Base-by-base conservation (phyloP, 2,329 filamentous ascomycete genomes). In the Ceratocystis colombiana region DNA sequence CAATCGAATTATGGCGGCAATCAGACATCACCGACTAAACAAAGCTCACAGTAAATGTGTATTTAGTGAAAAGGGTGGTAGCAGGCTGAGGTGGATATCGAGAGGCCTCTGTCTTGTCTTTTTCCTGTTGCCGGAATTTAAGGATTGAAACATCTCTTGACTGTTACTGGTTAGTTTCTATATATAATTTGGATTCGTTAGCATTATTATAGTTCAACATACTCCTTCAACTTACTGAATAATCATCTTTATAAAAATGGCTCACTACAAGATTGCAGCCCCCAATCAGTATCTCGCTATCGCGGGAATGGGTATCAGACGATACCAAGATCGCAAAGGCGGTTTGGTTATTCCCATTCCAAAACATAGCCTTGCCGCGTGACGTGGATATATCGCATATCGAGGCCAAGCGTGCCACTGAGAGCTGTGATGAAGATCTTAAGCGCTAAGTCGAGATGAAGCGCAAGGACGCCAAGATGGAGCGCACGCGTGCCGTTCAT, bases 271-370 rank as follows among this genome's bases (percentile, higher is more conserved):
- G 74, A 82, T 90, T 70, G 87, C 88, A 22, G 83, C 84, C 66
- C 86, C 89, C 33, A 88, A 91, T 77, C 84, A 90, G 77, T 95
- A 94, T 80, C 88, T 95, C 76, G 89, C 90, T 79, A 84, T 94
- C 71, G 94, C 89, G 71, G 90, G 90, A 77, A 86, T 86, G 76
- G 85, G 87, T 70, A 82, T 96, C 71, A 80, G 86, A 82, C 72
- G 84, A 68, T 17, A 50, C 95, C 71, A 83, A 84, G 70, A 91
- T 95, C 75, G 85, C 83, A 73, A 96, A 95, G 77, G 88, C 89
- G 70, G 81, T 86, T 66, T 85, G 87, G 77, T 80, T 90, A 20
- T 82, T 80, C 76, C 88, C 88, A 66, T 84, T 89, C 69, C 88
- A 92, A 76, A 82, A 84, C 75, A 88, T 89, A 1, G 81, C 82